Evolutionary conservation across 345 rosid species (phyloP).

Genomic region (Corymbia maculata): DNA sequence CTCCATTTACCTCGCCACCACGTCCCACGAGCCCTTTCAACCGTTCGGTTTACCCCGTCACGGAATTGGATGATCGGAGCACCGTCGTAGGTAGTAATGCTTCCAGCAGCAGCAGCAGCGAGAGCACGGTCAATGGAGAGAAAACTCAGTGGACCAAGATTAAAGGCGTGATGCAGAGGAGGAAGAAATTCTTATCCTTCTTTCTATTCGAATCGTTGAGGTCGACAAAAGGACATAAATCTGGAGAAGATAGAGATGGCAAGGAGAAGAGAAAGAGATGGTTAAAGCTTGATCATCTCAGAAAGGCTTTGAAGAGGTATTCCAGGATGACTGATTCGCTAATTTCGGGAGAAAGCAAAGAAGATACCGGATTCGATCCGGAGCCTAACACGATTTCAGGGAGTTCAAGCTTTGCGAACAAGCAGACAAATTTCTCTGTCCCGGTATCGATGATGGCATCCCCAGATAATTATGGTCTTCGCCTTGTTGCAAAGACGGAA

Average conservation of each 20-base stretch:
- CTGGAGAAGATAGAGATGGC: neutral
- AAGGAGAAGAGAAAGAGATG: neutral
- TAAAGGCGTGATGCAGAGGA: neutral
- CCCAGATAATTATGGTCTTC: slow-evolving; percentile 76
- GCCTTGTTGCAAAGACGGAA: slow-evolving; percentile 27
- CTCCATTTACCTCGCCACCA: slow-evolving; percentile 76
- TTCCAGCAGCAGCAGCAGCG: neutral
- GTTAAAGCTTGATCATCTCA: neutral
- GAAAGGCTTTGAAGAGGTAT: neutral
- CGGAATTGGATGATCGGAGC: slow-evolving; percentile 20
- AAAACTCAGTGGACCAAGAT: neutral
- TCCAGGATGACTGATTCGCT: neutral
- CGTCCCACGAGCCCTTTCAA: slow-evolving; percentile 60
- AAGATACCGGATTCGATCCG: neutral
- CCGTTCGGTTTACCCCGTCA: slow-evolving; percentile 24
- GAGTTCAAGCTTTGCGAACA: neutral
- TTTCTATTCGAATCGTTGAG: neutral
- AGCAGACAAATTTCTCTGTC: slow-evolving; percentile 34
- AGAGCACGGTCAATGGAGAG: neutral
- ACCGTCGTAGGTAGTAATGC: neutral
- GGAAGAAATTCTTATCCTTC: neutral
- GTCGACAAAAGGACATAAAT: neutral
- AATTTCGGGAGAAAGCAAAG: neutral
- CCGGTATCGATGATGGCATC: slow-evolving; percentile 88
- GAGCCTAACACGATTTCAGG: neutral